Conservation (phyloP, 768 basidiomycete species). For the Lactifluus subvellereus region DNA sequence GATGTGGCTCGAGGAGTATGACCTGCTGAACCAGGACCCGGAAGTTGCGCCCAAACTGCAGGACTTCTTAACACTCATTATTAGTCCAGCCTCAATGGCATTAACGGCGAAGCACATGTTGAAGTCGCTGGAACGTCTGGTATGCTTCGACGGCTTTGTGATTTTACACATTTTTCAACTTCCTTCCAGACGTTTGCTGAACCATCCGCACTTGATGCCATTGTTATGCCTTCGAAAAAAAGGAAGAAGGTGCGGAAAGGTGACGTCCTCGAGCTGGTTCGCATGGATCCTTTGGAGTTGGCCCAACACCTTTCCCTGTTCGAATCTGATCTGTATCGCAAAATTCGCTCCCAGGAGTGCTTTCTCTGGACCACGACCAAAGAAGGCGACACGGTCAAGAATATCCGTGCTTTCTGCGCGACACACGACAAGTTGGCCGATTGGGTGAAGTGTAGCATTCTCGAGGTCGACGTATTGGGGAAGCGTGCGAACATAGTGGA, state of each 20-base stretch:
- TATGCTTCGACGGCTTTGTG: conserved; percentile 31
- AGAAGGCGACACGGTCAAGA: conserved; percentile 36
- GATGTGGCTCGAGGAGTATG: conserved; percentile 57
- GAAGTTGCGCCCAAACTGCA: conserved; percentile 52
- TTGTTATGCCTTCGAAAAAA: conserved; percentile 23
- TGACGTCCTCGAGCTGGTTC: conserved; percentile 55
- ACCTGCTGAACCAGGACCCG: conserved; percentile 59
- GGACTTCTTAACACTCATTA: conserved; percentile 44
- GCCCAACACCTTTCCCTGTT: conserved; percentile 79
- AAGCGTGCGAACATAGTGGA: conserved; percentile 57
- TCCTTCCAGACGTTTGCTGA: conserved; percentile 20
- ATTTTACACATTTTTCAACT: neutral
- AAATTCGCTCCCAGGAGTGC: conserved; percentile 70
- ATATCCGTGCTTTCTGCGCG: conserved; percentile 49
- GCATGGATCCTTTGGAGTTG: conserved; percentile 60
- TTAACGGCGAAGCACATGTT: conserved; percentile 45
- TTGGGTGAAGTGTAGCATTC: conserved; percentile 64
- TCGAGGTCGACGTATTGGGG: conserved; percentile 45
- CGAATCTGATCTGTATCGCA: conserved; percentile 63
- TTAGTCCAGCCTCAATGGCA: conserved; percentile 37
- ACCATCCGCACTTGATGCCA: neutral
- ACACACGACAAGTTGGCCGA: conserved; percentile 56
- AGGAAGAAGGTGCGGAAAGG: conserved; percentile 43
- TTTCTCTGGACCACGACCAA: conserved; percentile 49
- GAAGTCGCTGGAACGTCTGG: conserved; percentile 49